phyloP scores from a whole-genome alignment of 345 rosid genomes.

The Pistacia vera region DNA sequence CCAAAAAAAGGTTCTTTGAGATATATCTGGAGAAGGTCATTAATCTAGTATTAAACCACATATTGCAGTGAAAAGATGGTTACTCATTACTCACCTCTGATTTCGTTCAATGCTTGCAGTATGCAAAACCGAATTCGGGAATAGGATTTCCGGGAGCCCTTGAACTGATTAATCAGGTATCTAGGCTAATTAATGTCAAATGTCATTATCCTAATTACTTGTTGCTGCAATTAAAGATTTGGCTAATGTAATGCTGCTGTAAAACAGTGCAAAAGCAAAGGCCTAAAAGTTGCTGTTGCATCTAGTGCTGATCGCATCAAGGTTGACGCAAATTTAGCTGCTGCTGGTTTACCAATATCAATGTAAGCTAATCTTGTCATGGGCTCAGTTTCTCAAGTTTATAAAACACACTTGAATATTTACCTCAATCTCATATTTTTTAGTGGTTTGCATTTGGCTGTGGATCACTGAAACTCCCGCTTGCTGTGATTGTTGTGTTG shows the following conservation, averaged over 20 bases:
- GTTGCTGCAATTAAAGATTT: slow-evolving; percentile 3
- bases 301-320: slow-evolving; percentile 96
- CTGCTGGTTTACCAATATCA: slow-evolving; percentile 74
- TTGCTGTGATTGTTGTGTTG: too few species aligned
- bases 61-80: slow-evolving; percentile 5
- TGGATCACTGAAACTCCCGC: too few species aligned
- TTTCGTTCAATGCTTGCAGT: slow-evolving; percentile 39
- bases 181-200: slow-evolving; percentile 5
- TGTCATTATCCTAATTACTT: slow-evolving; percentile 1
- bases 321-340: slow-evolving; percentile 92
- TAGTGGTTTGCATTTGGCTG: too few species aligned
- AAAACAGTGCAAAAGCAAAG: slow-evolving; percentile 76
- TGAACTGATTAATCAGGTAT: slow-evolving; percentile 88
- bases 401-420: not conserved
- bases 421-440: not conserved
- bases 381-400: not conserved
- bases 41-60: slow-evolving; percentile 9
- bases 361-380: slow-evolving; percentile 49
- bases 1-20: slow-evolving; percentile 86
- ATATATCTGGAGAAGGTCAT: slow-evolving; percentile 86
- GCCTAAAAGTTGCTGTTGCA: slow-evolving; percentile 94
- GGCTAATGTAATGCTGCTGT: slow-evolving; percentile 9
- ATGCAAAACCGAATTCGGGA: slow-evolving; percentile 93
- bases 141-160: slow-evolving; percentile 95
- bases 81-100: not conserved